These are phyloP conservation scores for Setaria viridis DNA, from an alignment of 202 grass and related monocot genomes.

Conservation along the genomic window DNA sequence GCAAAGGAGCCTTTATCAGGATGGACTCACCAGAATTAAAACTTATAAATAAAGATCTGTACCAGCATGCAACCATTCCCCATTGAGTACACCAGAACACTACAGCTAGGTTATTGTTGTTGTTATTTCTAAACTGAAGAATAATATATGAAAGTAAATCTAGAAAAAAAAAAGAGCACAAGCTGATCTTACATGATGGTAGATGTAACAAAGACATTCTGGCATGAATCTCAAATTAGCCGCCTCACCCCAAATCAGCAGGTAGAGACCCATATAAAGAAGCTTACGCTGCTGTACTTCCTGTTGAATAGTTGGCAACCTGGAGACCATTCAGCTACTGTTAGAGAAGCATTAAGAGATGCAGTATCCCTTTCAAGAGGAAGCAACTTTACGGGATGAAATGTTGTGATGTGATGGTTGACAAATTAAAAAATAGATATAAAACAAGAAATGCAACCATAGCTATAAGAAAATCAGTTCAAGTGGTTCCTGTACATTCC, in stretches of 20 bases:
- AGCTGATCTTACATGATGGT: slow-evolving; percentile 90
- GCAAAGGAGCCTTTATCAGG: slow-evolving; percentile 34
- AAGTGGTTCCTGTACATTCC: background rate
- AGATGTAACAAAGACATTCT: slow-evolving; percentile 97
- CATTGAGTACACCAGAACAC: slow-evolving; percentile 2
- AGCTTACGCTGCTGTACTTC: slow-evolving; percentile 98
- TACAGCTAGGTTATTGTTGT: background rate
- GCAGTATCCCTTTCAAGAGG: background rate
- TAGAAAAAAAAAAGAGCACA: slow-evolving; percentile 5
- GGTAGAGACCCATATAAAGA: slow-evolving; percentile 95
- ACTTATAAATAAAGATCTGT: background rate
- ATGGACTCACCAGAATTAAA: slow-evolving; percentile 23
- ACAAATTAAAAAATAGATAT: background rate
- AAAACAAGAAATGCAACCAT: background rate
- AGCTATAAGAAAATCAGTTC: slow-evolving; percentile 1
- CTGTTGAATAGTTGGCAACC: slow-evolving; percentile 97
- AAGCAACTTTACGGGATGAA: background rate
- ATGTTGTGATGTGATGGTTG: background rate
- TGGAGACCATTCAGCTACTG: slow-evolving; percentile 39
- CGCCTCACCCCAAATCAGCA: slow-evolving; percentile 96
- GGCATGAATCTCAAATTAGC: slow-evolving; percentile 99
- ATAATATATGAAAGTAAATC: background rate
- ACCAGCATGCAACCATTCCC: slow-evolving; percentile 13
- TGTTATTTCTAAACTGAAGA: background rate
- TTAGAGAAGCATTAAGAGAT: slow-evolving; percentile 24